Base-by-base conservation (phyloP, 2,329 filamentous ascomycete species). In the Trichoderma cornu-damae region DNA sequence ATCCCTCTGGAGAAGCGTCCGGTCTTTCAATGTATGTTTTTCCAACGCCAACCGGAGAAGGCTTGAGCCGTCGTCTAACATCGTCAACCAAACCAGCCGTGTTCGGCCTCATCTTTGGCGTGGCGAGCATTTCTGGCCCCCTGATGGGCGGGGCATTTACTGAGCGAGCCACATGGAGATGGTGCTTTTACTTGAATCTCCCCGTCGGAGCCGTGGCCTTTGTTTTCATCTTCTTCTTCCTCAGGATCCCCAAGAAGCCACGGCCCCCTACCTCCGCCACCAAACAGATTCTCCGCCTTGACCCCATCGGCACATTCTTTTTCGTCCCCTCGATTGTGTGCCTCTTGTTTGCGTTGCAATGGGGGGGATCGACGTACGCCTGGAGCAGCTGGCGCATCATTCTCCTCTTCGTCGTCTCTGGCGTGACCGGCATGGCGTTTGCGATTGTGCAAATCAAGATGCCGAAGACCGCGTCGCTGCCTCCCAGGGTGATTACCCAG, bases 281-380 rank as follows among this genome's bases (percentile, higher is more conserved):
- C 52, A 67, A 75, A 56, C 79, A 82, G 49, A 65, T 83, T 52
- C 71, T 73, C 61, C 77, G 79, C 0, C 73, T 85, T 48, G 83
- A 86, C 58, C 81, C 81, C 0, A 65, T 85, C 1, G 84, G 84
- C 24, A 84, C 81, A 6, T 65, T 80, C 12, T 77, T 85, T 67
- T 81, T 87, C 61, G 68, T 87, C 14, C 83, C 84, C 0, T 77
- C 77, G 30, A 76, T 85, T 37, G 74, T 85, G 12, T 83, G 77
- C 60, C 78, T 87, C 35, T 69, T 87, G 3, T 72, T 88, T 4
- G 84, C 84, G 1, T 72, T 88, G 32, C 80, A 87, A 64, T 87
- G 83, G 83, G 82, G 82, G 51, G 82, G 82, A 3, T 75, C 75
- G 2, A 74, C 68, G 2, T 80, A 83, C 62, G 60, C 72, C 0